These are phyloP conservation scores for Cucurbita argyrosperma DNA, from an alignment of 306 rosid species.

Conservation along the genomic window DNA sequence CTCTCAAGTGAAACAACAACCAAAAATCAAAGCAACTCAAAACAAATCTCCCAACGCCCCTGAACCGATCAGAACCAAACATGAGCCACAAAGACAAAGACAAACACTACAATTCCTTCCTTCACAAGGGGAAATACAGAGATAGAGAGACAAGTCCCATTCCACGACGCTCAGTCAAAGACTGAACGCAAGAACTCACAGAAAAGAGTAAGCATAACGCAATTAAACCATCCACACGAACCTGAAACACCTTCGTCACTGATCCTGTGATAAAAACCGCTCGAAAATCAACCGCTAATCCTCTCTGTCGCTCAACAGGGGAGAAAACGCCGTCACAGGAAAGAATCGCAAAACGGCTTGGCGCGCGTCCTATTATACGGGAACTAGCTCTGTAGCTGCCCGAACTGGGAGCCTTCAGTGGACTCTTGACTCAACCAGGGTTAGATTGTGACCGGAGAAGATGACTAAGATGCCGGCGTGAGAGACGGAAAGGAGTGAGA, in stretches of 20 bases:
- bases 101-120: neutral
- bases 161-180: neutral
- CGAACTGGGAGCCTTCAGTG: slow-evolving; percentile 5
- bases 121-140: neutral
- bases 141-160: slow-evolving; percentile 12
- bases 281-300: slow-evolving; percentile 5
- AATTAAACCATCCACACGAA: neutral
- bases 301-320: neutral
- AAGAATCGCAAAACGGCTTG: slow-evolving; percentile 24
- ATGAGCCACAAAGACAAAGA: neutral
- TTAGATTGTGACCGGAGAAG: slow-evolving; percentile 17
- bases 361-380: slow-evolving; percentile 38
- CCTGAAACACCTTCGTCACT: neutral
- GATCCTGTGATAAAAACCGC: neutral
- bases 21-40: slow-evolving; percentile 3
- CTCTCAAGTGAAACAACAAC: slow-evolving; percentile 17
- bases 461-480: slow-evolving; percentile 12
- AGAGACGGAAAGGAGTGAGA: neutral
- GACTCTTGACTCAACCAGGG: slow-evolving; percentile 16
- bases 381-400: slow-evolving; percentile 15
- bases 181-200: neutral
- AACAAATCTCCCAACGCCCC: neutral
- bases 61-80: neutral
- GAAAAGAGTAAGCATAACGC: neutral
- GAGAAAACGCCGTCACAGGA: slow-evolving; percentile 32